phyloP scores from a whole-genome alignment of 257 asterid genomes.

The Solanum chilense region DNA sequence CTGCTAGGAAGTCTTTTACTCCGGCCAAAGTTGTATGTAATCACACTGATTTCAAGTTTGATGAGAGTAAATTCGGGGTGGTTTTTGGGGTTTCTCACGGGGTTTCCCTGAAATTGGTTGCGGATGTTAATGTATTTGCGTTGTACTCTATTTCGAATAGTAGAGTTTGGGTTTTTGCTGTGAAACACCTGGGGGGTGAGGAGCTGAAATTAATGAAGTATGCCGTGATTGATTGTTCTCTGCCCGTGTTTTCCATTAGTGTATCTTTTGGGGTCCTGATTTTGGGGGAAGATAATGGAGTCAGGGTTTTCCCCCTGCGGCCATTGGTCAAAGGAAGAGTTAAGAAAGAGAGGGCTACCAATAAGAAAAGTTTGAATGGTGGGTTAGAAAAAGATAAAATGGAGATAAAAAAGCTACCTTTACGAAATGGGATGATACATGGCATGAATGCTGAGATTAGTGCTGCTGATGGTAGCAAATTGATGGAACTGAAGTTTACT shows the following conservation, averaged over 20 bases:
- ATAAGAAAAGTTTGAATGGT: constrained; percentile 4
- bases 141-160: constrained; percentile 54
- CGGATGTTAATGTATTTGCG: constrained; percentile 48
- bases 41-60: constrained; percentile 50
- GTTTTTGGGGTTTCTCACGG: constrained; percentile 59
- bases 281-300: constrained; percentile 80
- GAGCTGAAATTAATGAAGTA: constrained; percentile 68
- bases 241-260: constrained; percentile 45
- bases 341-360: constrained; percentile 24
- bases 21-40: constrained; percentile 30
- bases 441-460: constrained; percentile 11
- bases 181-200: constrained; percentile 32
- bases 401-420: constrained; percentile 17
- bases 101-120: constrained; percentile 51
- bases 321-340: constrained; percentile 50
- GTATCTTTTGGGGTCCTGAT: constrained; percentile 46
- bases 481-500: constrained; percentile 5
- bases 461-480: constrained; percentile 9
- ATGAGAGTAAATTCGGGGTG: constrained; percentile 27
- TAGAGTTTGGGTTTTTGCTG: constrained; percentile 66
- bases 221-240: constrained; percentile 63
- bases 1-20: constrained; percentile 12
- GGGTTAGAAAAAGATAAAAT: constrained; percentile 10
- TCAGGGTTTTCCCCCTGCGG: constrained; percentile 50
- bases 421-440: constrained; percentile 21